Evolutionary conservation across 768 basidiomycete genomes (phyloP), one percentile per base, ranked within the genome.

Genomic region (Phylloporus sp.): DNA sequence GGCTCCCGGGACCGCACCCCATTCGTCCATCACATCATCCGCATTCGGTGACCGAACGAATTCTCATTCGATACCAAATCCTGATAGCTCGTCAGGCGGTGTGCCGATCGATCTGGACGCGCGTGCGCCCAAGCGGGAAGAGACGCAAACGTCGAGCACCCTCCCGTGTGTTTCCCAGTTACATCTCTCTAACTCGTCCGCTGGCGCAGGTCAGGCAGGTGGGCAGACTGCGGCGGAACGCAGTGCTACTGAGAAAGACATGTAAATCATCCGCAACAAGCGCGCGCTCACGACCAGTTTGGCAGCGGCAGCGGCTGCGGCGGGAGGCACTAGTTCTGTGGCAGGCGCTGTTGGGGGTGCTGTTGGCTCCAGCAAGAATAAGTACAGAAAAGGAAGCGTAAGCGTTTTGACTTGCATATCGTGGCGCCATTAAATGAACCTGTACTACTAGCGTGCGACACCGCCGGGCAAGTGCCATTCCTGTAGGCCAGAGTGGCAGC

Each of bases 381-480:
- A 91, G 65, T 91, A 91, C 63, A 73, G 87, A 62, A 91, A 91
- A 67, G 73, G 89, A 71, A 91, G 89, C 72, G 89, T 91, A 70
- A 80, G 88, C 76, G 29, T 32, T 54, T 57, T 48, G 26, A 46
- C 8, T 50, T 50, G 34, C 36, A 20, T 42, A 39, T 55, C 26
- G 23, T 9, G 28, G n/a, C 55, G 48, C 49, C 49, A 54, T 56
- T 69, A 45, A 60, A 45, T 58, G 46, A 45, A 53, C 45, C 58
- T 58, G 56, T 65, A 67, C 70, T 63, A 63, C 24, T 71, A 91
- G 89, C 82, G 89, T 59, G 87, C 89, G 38, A 88, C 85, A 32
- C 89, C 89, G 16, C 89, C 89, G 5, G 88, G 88, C 10, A 89
- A 91, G 64, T 91, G 89, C 60, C 87, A 91, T 69, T 90, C 89